Percentiles rank a stretch among this genome's conserved stretches.
Evolutionary conservation across 1,284 basidiomycete species (phyloP).

Genomic region (Xerocomus amazonicus): DNA sequence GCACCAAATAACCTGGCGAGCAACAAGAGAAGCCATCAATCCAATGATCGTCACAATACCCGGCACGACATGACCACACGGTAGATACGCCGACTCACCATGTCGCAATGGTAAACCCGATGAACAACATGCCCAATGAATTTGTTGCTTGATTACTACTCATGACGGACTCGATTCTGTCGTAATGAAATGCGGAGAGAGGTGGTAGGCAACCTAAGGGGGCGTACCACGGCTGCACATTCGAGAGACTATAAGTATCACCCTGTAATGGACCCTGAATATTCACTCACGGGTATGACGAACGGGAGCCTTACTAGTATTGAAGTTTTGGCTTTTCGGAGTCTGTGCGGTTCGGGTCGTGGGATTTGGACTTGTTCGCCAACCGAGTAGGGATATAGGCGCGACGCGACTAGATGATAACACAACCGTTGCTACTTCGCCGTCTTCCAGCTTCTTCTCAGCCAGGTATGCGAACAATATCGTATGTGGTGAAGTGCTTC

Average conservation of each 20-base stretch:
- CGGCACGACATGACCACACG: neutral
- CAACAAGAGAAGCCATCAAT: neutral
- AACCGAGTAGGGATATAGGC: neutral
- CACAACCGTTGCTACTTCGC: too few relatives aligned
- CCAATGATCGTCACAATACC: neutral
- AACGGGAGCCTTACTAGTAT: neutral
- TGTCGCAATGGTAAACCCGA: conserved; percentile 12
- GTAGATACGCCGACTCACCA: conserved; percentile 7
- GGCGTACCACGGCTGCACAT: neutral
- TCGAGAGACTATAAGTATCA: neutral
- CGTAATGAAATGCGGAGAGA: neutral
- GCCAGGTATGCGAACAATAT: too few relatives aligned
- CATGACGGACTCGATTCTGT: neutral
- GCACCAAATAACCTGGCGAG: conserved; percentile 12
- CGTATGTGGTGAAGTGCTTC: too few relatives aligned
- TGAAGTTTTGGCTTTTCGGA: too few relatives aligned
- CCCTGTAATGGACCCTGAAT: neutral
- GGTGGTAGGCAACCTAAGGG: neutral
- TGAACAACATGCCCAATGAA: conserved; percentile 12
- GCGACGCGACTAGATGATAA: too few relatives aligned
- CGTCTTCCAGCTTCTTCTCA: too few relatives aligned
- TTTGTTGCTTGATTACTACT: neutral
- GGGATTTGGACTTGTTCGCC: neutral
- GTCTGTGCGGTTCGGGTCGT: too few relatives aligned
- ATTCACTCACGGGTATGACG: neutral